phyloP scores from a whole-genome alignment of 2,329 filamentous ascomycete genomes.

The Gaeumannomyces sp. region DNA sequence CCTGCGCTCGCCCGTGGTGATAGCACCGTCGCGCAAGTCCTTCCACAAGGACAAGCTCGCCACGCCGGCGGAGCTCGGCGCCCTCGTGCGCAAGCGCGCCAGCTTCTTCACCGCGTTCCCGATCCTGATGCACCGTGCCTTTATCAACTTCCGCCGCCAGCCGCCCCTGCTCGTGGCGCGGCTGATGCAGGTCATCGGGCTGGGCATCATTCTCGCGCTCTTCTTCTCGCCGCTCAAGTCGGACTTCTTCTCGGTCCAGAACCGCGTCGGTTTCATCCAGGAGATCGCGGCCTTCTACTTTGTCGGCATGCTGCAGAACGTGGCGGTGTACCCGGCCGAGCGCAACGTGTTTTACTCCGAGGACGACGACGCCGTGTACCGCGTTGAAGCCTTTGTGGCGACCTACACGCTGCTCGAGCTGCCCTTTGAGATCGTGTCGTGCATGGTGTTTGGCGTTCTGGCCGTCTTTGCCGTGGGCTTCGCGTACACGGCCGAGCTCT shows the following conservation, averaged over 20 bases:
- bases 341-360: slow-evolving; percentile 73
- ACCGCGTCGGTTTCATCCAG: slow-evolving; percentile 66
- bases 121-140: slow-evolving; percentile 59
- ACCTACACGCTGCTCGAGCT: slow-evolving; percentile 66
- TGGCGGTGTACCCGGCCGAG: slow-evolving; percentile 66
- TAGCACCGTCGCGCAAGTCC: slow-evolving; percentile 2
- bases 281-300: slow-evolving; percentile 68
- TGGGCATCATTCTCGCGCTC: slow-evolving; percentile 56
- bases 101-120: slow-evolving; percentile 59
- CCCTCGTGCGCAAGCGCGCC: slow-evolving; percentile 56
- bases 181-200: slow-evolving; percentile 59
- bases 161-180: slow-evolving; percentile 58
- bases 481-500: slow-evolving; percentile 55
- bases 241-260: slow-evolving; percentile 66
- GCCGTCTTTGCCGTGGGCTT: slow-evolving; percentile 60
- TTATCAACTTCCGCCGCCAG: slow-evolving; percentile 63
- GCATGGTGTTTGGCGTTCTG: slow-evolving; percentile 59
- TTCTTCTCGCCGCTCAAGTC: slow-evolving; percentile 67
- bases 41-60: slow-evolving; percentile 43
- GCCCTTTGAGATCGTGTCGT: slow-evolving; percentile 63
- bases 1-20: slow-evolving; percentile 12
- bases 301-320: slow-evolving; percentile 73
- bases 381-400: slow-evolving; percentile 63
- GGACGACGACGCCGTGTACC: slow-evolving; percentile 66
- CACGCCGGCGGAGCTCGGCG: slow-evolving; percentile 66